Percentiles rank a stretch among this genome's conserved stretches.
Evolutionary conservation across 768 basidiomycete species (phyloP).

Genomic region (Leucocoprinus sp.): DNA sequence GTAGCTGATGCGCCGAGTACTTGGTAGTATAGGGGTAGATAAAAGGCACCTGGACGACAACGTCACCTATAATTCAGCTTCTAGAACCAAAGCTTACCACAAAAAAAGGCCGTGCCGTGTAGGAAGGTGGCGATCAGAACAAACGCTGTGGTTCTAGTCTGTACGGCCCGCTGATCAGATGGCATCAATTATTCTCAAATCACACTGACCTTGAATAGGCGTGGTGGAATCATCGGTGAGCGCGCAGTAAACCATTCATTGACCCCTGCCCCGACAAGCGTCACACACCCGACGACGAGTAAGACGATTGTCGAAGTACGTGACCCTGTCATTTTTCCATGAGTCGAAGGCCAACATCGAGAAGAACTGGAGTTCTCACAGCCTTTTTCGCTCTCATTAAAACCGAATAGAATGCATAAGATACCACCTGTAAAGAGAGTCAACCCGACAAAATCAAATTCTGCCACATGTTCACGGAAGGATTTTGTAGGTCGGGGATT

Average conservation of each 20-base stretch:
- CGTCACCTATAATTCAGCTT: neutral
- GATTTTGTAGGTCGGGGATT: constrained; percentile 62
- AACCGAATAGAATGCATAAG: constrained; percentile 63
- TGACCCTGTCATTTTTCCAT: constrained; percentile 36
- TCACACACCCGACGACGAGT: constrained; percentile 46
- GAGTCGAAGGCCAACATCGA: neutral
- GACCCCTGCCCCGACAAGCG: constrained; percentile 42
- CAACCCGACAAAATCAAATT: constrained; percentile 71
- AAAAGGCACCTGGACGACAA: constrained; percentile 38
- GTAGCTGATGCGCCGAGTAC: constrained; percentile 71
- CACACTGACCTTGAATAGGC: constrained; percentile 54
- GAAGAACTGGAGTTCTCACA: constrained; percentile 36
- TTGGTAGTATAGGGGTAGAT: constrained; percentile 75
- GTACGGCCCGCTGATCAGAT: neutral
- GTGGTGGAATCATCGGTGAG: constrained; percentile 66
- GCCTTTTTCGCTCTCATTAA: constrained; percentile 58
- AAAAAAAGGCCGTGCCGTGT: constrained; percentile 59
- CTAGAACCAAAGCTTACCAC: constrained; percentile 22
- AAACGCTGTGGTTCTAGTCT: constrained; percentile 69
- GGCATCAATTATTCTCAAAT: neutral
- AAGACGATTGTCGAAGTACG: constrained; percentile 51
- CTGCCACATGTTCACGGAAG: constrained; percentile 45
- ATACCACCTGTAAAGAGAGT: constrained; percentile 54
- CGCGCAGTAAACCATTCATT: constrained; percentile 57
- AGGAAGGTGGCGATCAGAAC: constrained; percentile 51